phyloP scores from a whole-genome alignment of 441 rosid genomes.

The Pelargonium cotyledonis region DNA sequence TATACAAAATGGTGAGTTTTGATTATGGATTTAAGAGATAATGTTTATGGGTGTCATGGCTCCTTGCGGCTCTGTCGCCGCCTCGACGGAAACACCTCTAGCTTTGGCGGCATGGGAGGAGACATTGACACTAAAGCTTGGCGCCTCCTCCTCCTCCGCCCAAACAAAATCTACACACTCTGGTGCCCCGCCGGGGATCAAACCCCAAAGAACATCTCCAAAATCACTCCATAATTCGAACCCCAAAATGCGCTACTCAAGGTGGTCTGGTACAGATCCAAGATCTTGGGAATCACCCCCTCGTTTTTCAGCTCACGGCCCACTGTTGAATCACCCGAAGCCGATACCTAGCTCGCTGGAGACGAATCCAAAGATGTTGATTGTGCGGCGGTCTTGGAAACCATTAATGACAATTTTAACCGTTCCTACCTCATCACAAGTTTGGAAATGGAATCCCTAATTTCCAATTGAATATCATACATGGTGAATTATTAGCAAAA shows the following conservation, averaged over 20 bases:
- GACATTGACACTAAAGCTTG: too few relatives aligned
- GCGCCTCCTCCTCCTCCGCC: slow-evolving; percentile 15
- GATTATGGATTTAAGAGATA: too few relatives aligned
- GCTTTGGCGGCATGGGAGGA: too few relatives aligned
- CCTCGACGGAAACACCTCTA: too few relatives aligned
- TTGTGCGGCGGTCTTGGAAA: slow-evolving; percentile 47
- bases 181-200: slow-evolving; percentile 29
- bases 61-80: too few relatives aligned
- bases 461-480: background rate
- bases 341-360: slow-evolving; percentile 28
- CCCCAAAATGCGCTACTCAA: slow-evolving; percentile 68
- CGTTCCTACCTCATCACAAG: slow-evolving; percentile 93
- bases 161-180: slow-evolving; percentile 25
- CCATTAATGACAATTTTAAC: slow-evolving; percentile 61
- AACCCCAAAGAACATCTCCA: slow-evolving; percentile 30
- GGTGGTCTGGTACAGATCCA: slow-evolving; percentile 89
- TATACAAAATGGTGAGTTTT: too few relatives aligned
- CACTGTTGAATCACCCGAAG: slow-evolving; percentile 20
- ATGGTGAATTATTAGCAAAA: too few relatives aligned
- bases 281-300: slow-evolving; percentile 84
- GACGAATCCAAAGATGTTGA: slow-evolving; percentile 53
- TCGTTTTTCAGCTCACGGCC: slow-evolving; percentile 55
- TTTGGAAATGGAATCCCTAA: slow-evolving; percentile 12
- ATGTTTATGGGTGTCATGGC: too few relatives aligned
- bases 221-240: slow-evolving; percentile 30